Percentiles rank a stretch among this genome's conserved stretches.
phyloP scores from a whole-genome alignment of 169 alveolate genomes.

The Cryptosporidium sp. region DNA sequence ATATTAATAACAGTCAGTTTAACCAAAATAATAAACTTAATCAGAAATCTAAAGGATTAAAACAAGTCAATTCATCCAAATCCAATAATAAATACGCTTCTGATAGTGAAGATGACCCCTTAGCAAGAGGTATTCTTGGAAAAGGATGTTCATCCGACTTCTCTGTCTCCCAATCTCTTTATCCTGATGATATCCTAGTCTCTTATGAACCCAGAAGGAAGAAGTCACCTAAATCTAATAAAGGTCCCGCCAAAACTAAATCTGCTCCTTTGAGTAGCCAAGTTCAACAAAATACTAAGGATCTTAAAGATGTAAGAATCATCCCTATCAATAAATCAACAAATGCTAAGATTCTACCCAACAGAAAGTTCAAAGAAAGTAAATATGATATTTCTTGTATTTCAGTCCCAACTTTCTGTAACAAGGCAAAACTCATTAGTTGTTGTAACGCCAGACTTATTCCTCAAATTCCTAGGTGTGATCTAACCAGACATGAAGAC shows the following conservation, averaged over 20 bases:
- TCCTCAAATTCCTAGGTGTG: constrained; percentile 7
- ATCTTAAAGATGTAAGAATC: constrained; percentile 44
- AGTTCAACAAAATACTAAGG: background rate
- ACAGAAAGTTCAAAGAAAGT: constrained; percentile 44
- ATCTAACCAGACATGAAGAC: constrained; percentile 1
- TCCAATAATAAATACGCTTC: background rate
- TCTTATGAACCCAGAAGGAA: constrained; percentile 39
- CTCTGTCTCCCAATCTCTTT: constrained; percentile 70
- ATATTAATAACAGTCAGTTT: background rate
- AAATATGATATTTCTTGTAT: constrained; percentile 55
- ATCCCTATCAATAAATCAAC: constrained; percentile 55
- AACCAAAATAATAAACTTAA: background rate
- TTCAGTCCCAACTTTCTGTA: constrained; percentile 50
- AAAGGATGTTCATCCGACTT: constrained; percentile 63
- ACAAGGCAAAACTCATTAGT: constrained; percentile 4
- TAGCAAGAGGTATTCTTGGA: constrained; percentile 60
- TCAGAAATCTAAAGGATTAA: background rate
- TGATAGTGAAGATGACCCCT: constrained; percentile 26
- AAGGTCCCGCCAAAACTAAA: background rate
- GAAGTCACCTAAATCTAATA: background rate
- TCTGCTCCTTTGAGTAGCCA: background rate
- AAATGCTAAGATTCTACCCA: constrained; percentile 39
- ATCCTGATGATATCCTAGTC: constrained; percentile 71
- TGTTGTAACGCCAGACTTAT: constrained; percentile 16
- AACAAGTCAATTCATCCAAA: background rate